Percentiles rank a stretch among this genome's conserved stretches.
phyloP scores from a whole-genome alignment of 2,329 filamentous ascomycete genomes.

The Penicillium sp. region DNA sequence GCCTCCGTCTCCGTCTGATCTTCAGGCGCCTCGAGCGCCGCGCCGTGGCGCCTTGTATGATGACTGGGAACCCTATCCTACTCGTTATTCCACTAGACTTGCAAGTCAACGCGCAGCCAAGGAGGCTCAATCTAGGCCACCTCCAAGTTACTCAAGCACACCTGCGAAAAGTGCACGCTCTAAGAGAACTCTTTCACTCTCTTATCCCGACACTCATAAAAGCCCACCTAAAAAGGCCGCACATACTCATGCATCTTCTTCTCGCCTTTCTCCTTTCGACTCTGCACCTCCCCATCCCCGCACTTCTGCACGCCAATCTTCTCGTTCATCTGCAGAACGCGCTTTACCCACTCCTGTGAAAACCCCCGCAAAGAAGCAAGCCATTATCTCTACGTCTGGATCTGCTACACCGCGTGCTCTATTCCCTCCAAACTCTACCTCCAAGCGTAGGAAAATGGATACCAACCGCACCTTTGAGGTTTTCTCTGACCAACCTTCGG shows the following conservation, averaged over 20 bases:
- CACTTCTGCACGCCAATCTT: constrained; percentile 24
- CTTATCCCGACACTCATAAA: constrained; percentile 4
- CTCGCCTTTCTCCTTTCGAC: constrained; percentile 5
- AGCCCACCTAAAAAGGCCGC: constrained; percentile 30
- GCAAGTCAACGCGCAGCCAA: constrained; percentile 36
- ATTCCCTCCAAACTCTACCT: constrained; percentile 52
- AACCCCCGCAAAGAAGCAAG: constrained; percentile 59
- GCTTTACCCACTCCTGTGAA: constrained; percentile 65
- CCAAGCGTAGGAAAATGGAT: constrained; percentile 52
- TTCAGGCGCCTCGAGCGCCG: constrained; percentile 48
- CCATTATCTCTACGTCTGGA: constrained; percentile 39
- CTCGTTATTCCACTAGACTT: constrained; percentile 44
- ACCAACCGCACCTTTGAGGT: constrained; percentile 21
- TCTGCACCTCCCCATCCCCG: constrained; percentile 22
- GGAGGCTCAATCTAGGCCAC: constrained; percentile 32
- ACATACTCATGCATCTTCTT: constrained; percentile 2
- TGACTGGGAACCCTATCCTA: constrained; percentile 42
- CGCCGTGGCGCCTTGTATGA: constrained; percentile 50
- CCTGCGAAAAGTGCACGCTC: constrained; percentile 18
- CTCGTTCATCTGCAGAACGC: constrained; percentile 27
- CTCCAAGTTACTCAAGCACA: constrained; percentile 29
- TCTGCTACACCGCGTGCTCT: constrained; percentile 55
- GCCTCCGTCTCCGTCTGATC: constrained; percentile 33
- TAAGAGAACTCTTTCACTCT: constrained; percentile 16
- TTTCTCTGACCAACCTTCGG: constrained; percentile 17